Conservation (phyloP, 768 basidiomycete species). For the Lyophyllum atratum region DNA sequence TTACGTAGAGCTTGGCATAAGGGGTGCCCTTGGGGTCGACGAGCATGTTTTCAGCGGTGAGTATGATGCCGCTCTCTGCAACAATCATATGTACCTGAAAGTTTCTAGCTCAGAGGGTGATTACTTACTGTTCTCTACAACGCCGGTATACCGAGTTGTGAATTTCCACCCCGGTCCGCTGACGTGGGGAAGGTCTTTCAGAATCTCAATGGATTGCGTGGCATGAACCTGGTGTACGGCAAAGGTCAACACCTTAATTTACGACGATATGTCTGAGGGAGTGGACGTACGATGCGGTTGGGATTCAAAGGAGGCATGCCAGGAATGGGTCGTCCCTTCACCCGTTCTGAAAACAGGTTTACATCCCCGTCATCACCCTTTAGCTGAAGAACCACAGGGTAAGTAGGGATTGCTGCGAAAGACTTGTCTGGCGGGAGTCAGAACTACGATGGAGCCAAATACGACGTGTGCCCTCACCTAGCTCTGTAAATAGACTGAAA, state of each 20-base stretch:
- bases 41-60: slow-evolving; percentile 64
- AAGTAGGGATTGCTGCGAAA: slow-evolving; percentile 82
- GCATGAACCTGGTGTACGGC: slow-evolving; percentile 63
- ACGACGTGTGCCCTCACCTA: slow-evolving; percentile 39
- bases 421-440: slow-evolving; percentile 47
- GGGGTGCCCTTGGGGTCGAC: slow-evolving; percentile 60
- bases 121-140: slow-evolving; percentile 80
- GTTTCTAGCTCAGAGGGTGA: not conserved
- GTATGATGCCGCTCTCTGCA: slow-evolving; percentile 73
- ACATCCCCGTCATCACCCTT: slow-evolving; percentile 73
- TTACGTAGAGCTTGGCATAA: slow-evolving; percentile 66
- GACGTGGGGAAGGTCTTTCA: slow-evolving; percentile 75
- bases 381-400: slow-evolving; percentile 75
- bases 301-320: slow-evolving; percentile 74
- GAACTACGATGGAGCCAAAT: not conserved
- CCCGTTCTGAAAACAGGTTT: slow-evolving; percentile 60
- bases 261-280: not conserved
- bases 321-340: slow-evolving; percentile 49
- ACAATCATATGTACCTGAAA: not conserved
- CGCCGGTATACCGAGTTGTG: slow-evolving; percentile 62
- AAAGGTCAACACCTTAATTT: not conserved
- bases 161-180: slow-evolving; percentile 82
- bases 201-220: slow-evolving; percentile 75
- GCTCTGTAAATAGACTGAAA: slow-evolving; percentile 39
- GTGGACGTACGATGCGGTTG: slow-evolving; percentile 59